Conservation (phyloP, 2,329 filamentous ascomycete genomes). For the Lomentospora prolificans region DNA sequence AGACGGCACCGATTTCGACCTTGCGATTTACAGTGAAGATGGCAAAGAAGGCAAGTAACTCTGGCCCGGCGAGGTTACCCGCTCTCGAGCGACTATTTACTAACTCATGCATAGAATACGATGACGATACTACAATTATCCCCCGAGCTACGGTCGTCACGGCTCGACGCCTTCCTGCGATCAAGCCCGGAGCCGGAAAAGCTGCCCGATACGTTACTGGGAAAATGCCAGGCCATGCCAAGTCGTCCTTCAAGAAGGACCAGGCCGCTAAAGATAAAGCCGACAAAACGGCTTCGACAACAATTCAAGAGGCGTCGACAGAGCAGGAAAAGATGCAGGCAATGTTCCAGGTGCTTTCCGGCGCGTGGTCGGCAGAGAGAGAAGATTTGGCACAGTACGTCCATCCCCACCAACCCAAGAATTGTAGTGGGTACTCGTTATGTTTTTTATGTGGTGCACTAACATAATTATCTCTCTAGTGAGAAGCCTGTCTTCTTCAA, state of each 20-base stretch:
- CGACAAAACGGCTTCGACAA: constrained; percentile 44
- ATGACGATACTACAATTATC: constrained; percentile 96
- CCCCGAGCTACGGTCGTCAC: constrained; percentile 90
- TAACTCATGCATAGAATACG: constrained; percentile 61
- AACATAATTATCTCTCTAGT: constrained; percentile 27
- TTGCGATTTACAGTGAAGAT: constrained; percentile 89
- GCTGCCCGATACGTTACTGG: constrained; percentile 93
- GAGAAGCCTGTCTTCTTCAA: constrained; percentile 50
- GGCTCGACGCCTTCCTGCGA: constrained; percentile 74
- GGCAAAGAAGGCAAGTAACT: constrained; percentile 67
- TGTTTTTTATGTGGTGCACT: constrained; percentile 13
- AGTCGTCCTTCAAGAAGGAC: constrained; percentile 63
- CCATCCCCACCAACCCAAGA: not conserved
- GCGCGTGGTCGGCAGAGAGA: constrained; percentile 88
- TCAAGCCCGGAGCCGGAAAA: constrained; percentile 75
- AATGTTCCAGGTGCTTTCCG: constrained; percentile 81
- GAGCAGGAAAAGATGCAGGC: constrained; percentile 92
- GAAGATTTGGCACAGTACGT: constrained; percentile 79
- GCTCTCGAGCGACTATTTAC: constrained; percentile 11
- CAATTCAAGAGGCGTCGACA: constrained; percentile 69
- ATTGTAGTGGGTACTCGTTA: too few relatives aligned
- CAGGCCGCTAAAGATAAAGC: constrained; percentile 20
- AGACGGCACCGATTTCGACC: constrained; percentile 92
- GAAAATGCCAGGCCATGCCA: constrained; percentile 84
- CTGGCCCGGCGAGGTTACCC: not conserved